Percentiles rank a stretch among this genome's conserved stretches.
phyloP scores from a whole-genome alignment of 352 stramenopile species.

The Peronospora farinosa region DNA sequence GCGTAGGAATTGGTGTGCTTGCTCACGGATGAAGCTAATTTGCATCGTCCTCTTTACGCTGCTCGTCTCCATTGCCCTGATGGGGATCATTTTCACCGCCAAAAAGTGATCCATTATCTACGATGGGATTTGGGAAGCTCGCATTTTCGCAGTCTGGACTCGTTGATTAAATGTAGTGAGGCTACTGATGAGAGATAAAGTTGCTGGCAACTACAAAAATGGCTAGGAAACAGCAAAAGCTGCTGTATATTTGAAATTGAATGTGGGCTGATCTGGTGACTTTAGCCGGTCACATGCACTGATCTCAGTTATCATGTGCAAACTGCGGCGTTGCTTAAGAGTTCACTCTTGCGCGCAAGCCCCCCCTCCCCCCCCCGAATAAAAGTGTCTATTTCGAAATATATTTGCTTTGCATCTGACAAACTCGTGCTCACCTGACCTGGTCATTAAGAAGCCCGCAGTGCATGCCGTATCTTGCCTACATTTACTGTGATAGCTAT shows the following conservation, averaged over 20 bases:
- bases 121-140: constrained; percentile 2
- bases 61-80: constrained; percentile 48
- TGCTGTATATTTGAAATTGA: constrained; percentile 25
- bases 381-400: no score
- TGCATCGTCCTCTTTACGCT: constrained; percentile 49
- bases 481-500: no score
- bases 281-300: no score
- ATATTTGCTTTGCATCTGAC: no score
- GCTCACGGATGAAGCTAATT: constrained; percentile 61
- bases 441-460: no score
- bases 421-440: no score
- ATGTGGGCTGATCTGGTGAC: constrained; percentile 8
- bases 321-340: no score
- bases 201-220: constrained; percentile 4
- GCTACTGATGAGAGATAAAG: constrained; percentile 2
- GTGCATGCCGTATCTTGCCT: no score
- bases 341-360: constrained; percentile 21
- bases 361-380: no score
- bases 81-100: constrained; percentile 43
- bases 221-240: constrained; percentile 4
- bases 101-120: constrained; percentile 6
- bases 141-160: constrained; percentile 1
- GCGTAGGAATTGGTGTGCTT: constrained; percentile 65
- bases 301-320: no score
- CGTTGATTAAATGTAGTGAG: constrained; percentile 12